Evolutionary conservation across 176 grass and related monocot species (phyloP), one percentile per base, ranked within the genome.

Genomic region (Lolium rigidum): DNA sequence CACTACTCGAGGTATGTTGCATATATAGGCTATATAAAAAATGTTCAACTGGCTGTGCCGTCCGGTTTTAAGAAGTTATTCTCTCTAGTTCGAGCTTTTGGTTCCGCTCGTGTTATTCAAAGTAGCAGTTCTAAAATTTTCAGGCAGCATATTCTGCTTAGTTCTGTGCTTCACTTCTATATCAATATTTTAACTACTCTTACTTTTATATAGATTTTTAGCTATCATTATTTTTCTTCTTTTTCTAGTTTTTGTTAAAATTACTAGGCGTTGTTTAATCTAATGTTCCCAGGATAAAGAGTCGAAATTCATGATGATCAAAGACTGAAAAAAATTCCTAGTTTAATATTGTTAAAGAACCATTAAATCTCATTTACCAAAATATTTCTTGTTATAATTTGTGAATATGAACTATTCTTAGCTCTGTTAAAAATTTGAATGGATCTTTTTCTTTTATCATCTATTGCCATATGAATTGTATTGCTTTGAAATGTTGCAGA

Each of bases 401-500:
- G 56, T 44, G 14, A 54, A 68, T 79, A 21, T 2, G 18, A 31
- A 16, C 68, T 54, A 24, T 44, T 69, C 3, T 25, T 14, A 4
- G 28, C 1, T 31, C 28, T 31, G 28, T 25, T 4, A 70, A 70
- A 26, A 43, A n/a, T 83, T 49, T n/a, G 47, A 50, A 54, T 84
- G 28, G 60, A 68, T 74, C 16, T 57, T 83, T 14, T 80, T 65
- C 78, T 18, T 31, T 2, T 31, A 41, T 41, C 39, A 41, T 41
- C 39, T 41, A 41, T 41, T 41, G 39, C 59, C 60, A 73, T 80
- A 70, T 89, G 56, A 75, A 37, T 56, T 64, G 10, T 74, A 65
- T 73, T 92, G 4, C 9, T 86, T 72, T 86, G 70, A 62, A 22
- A 24, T 80, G 82, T 88, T 78, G 81, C 90, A 98, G 94, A 77